phyloP scores from a whole-genome alignment of 257 asterid genomes.

The Solanum neorickii region DNA sequence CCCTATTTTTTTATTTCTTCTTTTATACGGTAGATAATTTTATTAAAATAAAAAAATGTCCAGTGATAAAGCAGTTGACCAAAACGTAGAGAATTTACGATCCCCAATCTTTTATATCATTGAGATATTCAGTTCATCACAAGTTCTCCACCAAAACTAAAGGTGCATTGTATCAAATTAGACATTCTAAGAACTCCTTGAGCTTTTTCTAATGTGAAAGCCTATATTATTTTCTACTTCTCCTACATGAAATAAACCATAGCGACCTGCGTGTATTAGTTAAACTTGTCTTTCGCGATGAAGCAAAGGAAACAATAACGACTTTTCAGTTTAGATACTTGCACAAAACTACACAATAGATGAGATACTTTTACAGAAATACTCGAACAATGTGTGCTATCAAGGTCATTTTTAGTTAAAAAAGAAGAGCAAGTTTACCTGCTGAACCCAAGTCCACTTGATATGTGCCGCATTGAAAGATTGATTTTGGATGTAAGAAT shows the following conservation, averaged over 20 bases:
- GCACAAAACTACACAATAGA: not conserved
- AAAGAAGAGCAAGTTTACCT: not conserved
- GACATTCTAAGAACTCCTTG: not conserved
- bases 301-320: not conserved
- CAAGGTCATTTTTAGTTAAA: not conserved
- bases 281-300: not conserved
- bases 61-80: not conserved
- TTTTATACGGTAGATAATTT: no score
- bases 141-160: not conserved
- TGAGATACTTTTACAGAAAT: not conserved
- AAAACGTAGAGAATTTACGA: not conserved
- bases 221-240: not conserved
- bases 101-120: not conserved
- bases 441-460: conserved; percentile 77
- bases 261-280: not conserved
- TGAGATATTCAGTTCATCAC: not conserved
- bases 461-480: conserved; percentile 73
- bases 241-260: not conserved
- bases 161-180: not conserved
- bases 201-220: not conserved
- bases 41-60: no score
- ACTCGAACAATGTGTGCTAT: not conserved
- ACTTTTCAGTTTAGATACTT: not conserved
- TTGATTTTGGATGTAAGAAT: conserved; percentile 74
- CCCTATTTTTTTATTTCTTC: no score